phyloP scores from a whole-genome alignment of 805 yeast genomes.

The Cephaloascus fragrans region DNA sequence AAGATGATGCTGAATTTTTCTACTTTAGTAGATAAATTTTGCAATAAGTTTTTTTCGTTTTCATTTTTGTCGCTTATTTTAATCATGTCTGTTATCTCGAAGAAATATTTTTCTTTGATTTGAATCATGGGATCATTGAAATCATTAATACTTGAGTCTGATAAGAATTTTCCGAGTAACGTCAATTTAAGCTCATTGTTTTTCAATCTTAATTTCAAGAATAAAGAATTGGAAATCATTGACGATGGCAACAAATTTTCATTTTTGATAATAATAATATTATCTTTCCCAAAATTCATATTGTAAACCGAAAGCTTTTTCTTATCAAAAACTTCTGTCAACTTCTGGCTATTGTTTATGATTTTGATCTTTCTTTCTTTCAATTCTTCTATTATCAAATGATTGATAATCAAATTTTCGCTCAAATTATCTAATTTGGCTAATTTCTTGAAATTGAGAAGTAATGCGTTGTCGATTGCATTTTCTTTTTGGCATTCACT shows the following conservation, averaged over 20 bases:
- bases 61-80: background rate
- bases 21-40: slow-evolving; percentile 12
- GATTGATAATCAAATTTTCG: slow-evolving; percentile 38
- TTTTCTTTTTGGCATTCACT: slow-evolving; percentile 2
- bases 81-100: background rate
- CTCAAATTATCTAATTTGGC: slow-evolving; percentile 29
- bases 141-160: slow-evolving; percentile 3
- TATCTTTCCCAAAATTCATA: background rate
- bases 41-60: slow-evolving; percentile 1
- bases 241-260: background rate
- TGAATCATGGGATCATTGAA: slow-evolving; percentile 8
- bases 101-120: slow-evolving; percentile 6
- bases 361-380: slow-evolving; percentile 26
- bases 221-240: slow-evolving; percentile 19
- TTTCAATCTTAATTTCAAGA: slow-evolving; percentile 15
- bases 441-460: slow-evolving; percentile 22
- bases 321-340: slow-evolving; percentile 22
- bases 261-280: background rate
- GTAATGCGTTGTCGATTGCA: slow-evolving; percentile 5
- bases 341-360: slow-evolving; percentile 14
- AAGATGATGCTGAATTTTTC: slow-evolving; percentile 15
- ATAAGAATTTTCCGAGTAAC: slow-evolving; percentile 20
- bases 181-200: slow-evolving; percentile 17
- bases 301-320: too few relatives aligned
- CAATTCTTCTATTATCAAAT: slow-evolving; percentile 43